Percentiles rank a stretch among this genome's conserved stretches.
These are phyloP conservation scores for Malbranchea cinnamomea DNA, from an alignment of 2,329 filamentous ascomycete species.

Conservation along the genomic window DNA sequence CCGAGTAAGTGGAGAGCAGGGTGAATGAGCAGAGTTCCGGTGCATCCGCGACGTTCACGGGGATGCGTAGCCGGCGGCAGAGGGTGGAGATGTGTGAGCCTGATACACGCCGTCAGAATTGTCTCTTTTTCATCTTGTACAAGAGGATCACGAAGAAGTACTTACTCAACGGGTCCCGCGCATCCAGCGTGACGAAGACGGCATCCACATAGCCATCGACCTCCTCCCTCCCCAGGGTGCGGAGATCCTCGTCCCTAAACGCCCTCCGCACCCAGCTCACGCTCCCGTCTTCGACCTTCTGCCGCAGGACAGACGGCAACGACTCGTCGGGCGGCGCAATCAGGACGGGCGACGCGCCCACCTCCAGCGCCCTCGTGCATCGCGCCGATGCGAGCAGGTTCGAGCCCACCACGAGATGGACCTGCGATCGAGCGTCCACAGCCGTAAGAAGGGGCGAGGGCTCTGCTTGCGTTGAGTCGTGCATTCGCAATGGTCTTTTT, in stretches of 20 bases:
- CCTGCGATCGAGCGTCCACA: constrained; percentile 24
- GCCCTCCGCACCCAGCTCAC: constrained; percentile 28
- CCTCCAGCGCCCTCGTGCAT: constrained; percentile 63
- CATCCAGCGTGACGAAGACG: constrained; percentile 65
- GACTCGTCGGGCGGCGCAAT: constrained; percentile 53
- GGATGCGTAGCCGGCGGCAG: constrained; percentile 68
- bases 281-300: constrained; percentile 27
- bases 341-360: constrained; percentile 67
- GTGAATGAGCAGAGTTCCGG: constrained; percentile 79
- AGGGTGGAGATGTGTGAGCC: constrained; percentile 54
- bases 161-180: constrained; percentile 35
- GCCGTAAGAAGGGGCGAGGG: constrained; percentile 27
- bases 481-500: too few relatives aligned
- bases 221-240: constrained; percentile 62
- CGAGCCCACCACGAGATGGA: constrained; percentile 75
- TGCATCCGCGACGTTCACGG: constrained; percentile 82
- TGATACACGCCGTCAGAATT: constrained; percentile 24
- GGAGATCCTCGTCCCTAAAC: constrained; percentile 59
- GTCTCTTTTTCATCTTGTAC: neutral
- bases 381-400: constrained; percentile 77
- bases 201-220: constrained; percentile 69
- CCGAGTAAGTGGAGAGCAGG: constrained; percentile 72
- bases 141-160: neutral
- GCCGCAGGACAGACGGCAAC: constrained; percentile 36
- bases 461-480: too few relatives aligned